phyloP scores from a whole-genome alignment of 2,329 filamentous ascomycete genomes.

The Fusarium nisikadoi region DNA sequence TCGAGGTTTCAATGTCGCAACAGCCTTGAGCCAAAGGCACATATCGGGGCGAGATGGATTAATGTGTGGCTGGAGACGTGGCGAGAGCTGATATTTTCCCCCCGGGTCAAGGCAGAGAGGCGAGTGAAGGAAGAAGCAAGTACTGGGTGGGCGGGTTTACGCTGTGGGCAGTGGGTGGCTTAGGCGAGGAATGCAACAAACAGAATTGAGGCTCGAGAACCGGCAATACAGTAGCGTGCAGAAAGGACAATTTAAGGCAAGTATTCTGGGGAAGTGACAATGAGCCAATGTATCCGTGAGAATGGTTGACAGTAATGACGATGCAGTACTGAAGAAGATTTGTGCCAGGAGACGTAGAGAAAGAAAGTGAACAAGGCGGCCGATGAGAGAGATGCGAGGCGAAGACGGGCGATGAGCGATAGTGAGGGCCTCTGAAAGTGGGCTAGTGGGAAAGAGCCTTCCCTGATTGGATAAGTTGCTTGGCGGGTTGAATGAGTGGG shows the following conservation, averaged over 20 bases:
- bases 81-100: slow-evolving; percentile 54
- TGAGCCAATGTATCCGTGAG: slow-evolving; percentile 27
- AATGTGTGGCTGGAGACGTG: slow-evolving; percentile 58
- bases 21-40: slow-evolving; percentile 46
- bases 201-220: slow-evolving; percentile 39
- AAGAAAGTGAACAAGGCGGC: slow-evolving; percentile 37
- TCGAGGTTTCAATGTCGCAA: slow-evolving; percentile 38
- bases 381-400: slow-evolving; percentile 42
- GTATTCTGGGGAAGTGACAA: slow-evolving; percentile 10
- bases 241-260: slow-evolving; percentile 24
- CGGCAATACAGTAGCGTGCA: slow-evolving; percentile 18
- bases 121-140: slow-evolving; percentile 34
- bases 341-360: slow-evolving; percentile 32
- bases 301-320: slow-evolving; percentile 32
- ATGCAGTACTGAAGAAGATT: slow-evolving; percentile 31
- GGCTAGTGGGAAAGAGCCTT: slow-evolving; percentile 23
- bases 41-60: slow-evolving; percentile 51
- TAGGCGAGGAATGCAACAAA: slow-evolving; percentile 30
- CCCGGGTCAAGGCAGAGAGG: slow-evolving; percentile 37
- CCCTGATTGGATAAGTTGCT: slow-evolving; percentile 7
- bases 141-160: slow-evolving; percentile 32
- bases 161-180: slow-evolving; percentile 41
- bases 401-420: slow-evolving; percentile 41
- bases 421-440: slow-evolving; percentile 39
- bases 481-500: slow-evolving; percentile 28